Conservation (phyloP, 1,284 basidiomycete species). For the Sporisorium reilianum region DNA sequence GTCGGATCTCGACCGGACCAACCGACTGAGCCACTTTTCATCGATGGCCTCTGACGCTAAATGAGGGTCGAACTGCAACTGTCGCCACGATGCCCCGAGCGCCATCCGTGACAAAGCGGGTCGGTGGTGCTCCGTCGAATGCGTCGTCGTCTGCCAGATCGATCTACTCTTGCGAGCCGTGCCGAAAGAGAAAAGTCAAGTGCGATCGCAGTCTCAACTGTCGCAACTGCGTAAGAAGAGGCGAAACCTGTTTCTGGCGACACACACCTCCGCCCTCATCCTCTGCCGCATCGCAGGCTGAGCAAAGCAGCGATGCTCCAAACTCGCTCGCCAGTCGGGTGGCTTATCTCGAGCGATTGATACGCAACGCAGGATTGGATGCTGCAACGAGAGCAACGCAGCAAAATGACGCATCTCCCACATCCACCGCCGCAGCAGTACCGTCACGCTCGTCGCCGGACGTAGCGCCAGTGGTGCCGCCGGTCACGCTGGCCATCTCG, state of each 20-base stretch:
- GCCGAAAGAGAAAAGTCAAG: conserved; percentile 5
- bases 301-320: background rate
- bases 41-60: background rate
- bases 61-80: background rate
- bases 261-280: background rate
- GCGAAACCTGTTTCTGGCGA: conserved; percentile 3
- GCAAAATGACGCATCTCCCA: background rate
- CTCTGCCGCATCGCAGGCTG: background rate
- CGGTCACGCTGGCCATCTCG: conserved; percentile 6
- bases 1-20: background rate
- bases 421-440: background rate
- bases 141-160: background rate
- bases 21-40: background rate
- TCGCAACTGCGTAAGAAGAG: conserved; percentile 7
- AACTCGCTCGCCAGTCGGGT: conserved; percentile 1
- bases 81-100: background rate
- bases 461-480: background rate
- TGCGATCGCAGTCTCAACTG: background rate
- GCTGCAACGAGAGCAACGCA: background rate
- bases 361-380: background rate
- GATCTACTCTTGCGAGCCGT: conserved; percentile 5
- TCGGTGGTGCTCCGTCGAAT: background rate
- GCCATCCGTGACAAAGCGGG: background rate
- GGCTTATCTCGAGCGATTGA: conserved; percentile 6
- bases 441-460: background rate